Conservation (phyloP, 164 flowering plant species). For the Aristolochia contorta region DNA sequence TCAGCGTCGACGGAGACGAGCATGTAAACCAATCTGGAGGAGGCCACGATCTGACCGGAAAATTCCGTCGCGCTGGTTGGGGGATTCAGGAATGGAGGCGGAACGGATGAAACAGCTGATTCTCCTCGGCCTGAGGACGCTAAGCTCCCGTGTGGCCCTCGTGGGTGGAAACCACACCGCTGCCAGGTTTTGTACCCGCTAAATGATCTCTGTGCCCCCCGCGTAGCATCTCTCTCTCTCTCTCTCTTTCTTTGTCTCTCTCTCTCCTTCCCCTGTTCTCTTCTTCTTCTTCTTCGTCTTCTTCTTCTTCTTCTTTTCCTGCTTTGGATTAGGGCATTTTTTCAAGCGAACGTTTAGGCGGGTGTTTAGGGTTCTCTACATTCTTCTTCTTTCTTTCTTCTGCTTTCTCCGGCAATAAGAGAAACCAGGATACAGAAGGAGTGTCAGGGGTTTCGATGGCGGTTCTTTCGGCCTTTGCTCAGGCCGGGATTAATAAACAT, state of each 20-base stretch:
- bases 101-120: conserved; percentile 46
- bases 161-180: conserved; percentile 99
- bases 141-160: conserved; percentile 55
- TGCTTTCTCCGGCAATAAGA: neutral
- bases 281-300: neutral
- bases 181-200: conserved; percentile 86
- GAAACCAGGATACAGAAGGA: neutral
- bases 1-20: too few relatives aligned
- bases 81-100: conserved; percentile 40
- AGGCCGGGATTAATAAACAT: neutral
- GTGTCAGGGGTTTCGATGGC: neutral
- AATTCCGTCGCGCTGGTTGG: neutral
- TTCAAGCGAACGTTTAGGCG: too few relatives aligned
- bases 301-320: too few relatives aligned
- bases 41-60: conserved; percentile 5
- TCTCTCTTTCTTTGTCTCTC: conserved; percentile 2
- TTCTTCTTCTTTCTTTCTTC: too few relatives aligned
- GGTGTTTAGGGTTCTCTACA: neutral
- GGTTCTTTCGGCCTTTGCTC: neutral
- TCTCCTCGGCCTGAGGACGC: conserved; percentile 38
- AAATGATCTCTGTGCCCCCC: conserved; percentile 10
- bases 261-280: neutral
- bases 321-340: neutral
- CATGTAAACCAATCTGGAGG: too few relatives aligned
- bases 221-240: neutral